Evolutionary conservation across 768 basidiomycete genomes (phyloP).

Genomic region (Termitomyces sp.): DNA sequence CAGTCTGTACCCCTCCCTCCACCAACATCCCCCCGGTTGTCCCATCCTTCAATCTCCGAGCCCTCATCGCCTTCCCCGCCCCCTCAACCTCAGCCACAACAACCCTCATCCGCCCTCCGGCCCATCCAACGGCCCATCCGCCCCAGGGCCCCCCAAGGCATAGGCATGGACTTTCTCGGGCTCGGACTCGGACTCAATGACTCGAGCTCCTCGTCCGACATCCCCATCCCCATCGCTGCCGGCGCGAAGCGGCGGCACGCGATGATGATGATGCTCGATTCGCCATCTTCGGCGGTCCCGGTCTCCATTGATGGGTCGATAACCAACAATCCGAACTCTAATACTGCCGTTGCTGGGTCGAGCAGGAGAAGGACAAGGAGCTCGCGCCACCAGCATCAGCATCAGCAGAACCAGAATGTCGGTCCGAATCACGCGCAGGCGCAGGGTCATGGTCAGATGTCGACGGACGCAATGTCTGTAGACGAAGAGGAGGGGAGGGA

Average conservation of each 20-base stretch:
- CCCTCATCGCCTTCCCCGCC: conserved; percentile 33
- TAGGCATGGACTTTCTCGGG: conserved; percentile 10
- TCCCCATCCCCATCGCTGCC: conserved; percentile 40
- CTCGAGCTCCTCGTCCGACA: conserved; percentile 24
- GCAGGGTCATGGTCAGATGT: too few relatives aligned
- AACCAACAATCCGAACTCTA: too few relatives aligned
- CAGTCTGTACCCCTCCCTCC: conserved; percentile 25
- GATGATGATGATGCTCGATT: conserved; percentile 74
- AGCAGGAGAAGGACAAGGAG: conserved; percentile 57
- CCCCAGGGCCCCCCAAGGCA: conserved; percentile 15
- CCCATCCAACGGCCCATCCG: conserved; percentile 21
- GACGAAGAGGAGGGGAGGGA: conserved; percentile 78
- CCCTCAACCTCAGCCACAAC: too few relatives aligned
- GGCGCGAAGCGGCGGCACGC: conserved; percentile 76
- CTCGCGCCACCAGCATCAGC: conserved; percentile 36
- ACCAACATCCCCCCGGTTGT: conserved; percentile 23
- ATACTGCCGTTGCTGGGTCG: too few relatives aligned
- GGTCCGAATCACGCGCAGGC: not conserved
- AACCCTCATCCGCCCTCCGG: conserved; percentile 19
- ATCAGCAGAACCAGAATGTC: conserved; percentile 13
- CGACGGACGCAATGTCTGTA: conserved; percentile 43
- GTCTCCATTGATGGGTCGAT: not conserved
- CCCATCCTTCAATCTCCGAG: conserved; percentile 20
- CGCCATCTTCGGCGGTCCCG: conserved; percentile 33
- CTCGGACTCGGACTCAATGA: conserved; percentile 20